Percentiles rank a stretch among this genome's conserved stretches.
Evolutionary conservation across 2,329 filamentous ascomycete species (phyloP).

Genomic region (Zymoseptoria tritici): DNA sequence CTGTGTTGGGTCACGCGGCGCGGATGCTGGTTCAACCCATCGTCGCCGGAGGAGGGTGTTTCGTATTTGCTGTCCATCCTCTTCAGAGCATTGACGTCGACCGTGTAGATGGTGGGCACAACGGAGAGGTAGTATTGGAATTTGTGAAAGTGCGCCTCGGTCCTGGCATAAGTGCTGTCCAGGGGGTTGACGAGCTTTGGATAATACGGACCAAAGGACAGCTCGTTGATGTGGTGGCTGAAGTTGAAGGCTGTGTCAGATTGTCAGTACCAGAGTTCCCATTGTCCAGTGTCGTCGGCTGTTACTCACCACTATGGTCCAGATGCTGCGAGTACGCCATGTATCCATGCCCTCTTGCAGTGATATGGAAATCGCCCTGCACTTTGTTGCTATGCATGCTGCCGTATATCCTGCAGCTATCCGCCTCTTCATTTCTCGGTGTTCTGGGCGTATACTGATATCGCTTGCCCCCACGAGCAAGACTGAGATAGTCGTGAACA

Average conservation of each 20-base stretch:
- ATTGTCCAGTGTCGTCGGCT: neutral
- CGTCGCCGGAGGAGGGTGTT: constrained; percentile 35
- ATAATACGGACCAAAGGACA: constrained; percentile 96
- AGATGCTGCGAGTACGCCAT: constrained; percentile 71
- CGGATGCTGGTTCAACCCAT: constrained; percentile 27
- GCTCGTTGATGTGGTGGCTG: constrained; percentile 89
- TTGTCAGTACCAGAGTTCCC: neutral
- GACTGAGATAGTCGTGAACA: constrained; percentile 80
- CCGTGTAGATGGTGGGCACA: constrained; percentile 84
- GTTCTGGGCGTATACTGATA: constrained; percentile 68
- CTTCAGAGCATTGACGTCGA: constrained; percentile 37
- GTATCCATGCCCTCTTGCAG: constrained; percentile 92
- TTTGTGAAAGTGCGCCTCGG: constrained; percentile 76
- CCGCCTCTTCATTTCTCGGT: constrained; percentile 40
- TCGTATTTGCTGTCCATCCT: constrained; percentile 28
- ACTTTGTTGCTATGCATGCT: constrained; percentile 92
- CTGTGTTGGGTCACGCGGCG: constrained; percentile 44
- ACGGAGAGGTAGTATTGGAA: constrained; percentile 97
- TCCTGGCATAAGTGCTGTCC: constrained; percentile 76
- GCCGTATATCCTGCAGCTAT: constrained; percentile 84
- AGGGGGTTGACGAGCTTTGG: constrained; percentile 89
- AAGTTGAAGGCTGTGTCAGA: constrained; percentile 75
- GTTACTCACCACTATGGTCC: constrained; percentile 64
- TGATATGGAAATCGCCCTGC: constrained; percentile 97
- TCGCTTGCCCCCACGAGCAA: constrained; percentile 56